Percentiles rank a stretch among this genome's conserved stretches.
phyloP scores from a whole-genome alignment of 2,329 filamentous ascomycete genomes.

The Fusarium sp. region DNA sequence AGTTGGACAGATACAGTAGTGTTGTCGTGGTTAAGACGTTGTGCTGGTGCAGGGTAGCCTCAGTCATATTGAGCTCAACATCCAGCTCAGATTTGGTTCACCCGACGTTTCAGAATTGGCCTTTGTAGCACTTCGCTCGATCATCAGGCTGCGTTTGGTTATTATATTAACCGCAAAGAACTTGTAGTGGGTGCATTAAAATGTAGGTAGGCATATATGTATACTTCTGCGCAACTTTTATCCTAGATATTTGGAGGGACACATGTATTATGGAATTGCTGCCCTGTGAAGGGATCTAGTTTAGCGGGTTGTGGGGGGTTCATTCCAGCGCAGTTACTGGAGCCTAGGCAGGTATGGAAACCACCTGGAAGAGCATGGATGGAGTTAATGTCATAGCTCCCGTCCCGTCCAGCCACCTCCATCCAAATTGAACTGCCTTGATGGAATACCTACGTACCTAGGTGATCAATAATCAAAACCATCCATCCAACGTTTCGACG shows the following conservation, averaged over 20 bases:
- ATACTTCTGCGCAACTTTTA: too few relatives aligned
- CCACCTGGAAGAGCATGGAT: too few relatives aligned
- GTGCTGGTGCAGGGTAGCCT: background rate
- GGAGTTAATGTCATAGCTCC: conserved; percentile 17
- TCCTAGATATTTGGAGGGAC: too few relatives aligned
- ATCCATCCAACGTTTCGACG: conserved; percentile 12
- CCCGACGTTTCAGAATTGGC: conserved; percentile 9
- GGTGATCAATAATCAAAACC: background rate
- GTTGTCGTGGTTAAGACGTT: background rate
- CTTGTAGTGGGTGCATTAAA: too few relatives aligned
- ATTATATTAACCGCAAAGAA: too few relatives aligned
- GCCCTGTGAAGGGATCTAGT: background rate
- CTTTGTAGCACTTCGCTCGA: background rate
- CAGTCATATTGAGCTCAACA: background rate
- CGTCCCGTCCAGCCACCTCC: conserved; percentile 6
- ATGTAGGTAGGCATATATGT: too few relatives aligned
- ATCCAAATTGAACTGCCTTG: conserved; percentile 6
- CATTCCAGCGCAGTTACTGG: background rate
- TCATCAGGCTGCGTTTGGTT: too few relatives aligned
- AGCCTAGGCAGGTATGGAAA: background rate
- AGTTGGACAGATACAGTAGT: background rate
- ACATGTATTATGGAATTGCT: too few relatives aligned
- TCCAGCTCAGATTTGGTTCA: background rate
- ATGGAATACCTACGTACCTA: background rate
- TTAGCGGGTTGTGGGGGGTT: background rate